A percentile compares a stretch with the other conserved stretches of the same genome.
Evolutionary conservation across 306 rosid species (phyloP).

Genomic region (Cucurbita maxima): DNA sequence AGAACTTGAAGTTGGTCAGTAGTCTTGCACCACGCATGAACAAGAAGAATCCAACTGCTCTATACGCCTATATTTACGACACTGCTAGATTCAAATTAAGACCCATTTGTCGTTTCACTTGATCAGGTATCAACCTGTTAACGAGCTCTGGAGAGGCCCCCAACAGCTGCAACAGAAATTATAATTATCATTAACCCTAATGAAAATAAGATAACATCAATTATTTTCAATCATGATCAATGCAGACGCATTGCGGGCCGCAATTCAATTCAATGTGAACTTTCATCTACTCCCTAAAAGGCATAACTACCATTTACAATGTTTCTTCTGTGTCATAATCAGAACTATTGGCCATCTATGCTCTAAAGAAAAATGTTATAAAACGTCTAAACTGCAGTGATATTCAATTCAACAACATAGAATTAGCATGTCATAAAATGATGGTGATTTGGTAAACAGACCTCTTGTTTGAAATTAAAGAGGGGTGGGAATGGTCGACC

Average conservation of each 20-base stretch:
- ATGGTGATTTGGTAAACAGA: constrained; percentile 18
- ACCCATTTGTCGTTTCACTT: constrained; percentile 73
- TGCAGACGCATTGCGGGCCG: not conserved
- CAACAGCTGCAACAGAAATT: constrained; percentile 34
- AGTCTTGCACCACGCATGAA: constrained; percentile 32
- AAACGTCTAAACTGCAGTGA: not conserved
- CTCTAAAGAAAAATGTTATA: not conserved
- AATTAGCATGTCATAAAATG: not conserved
- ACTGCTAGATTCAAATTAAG: constrained; percentile 39
- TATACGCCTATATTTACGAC: constrained; percentile 27
- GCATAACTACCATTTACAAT: not conserved
- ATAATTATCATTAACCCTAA: not conserved
- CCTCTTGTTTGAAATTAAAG: constrained; percentile 89
- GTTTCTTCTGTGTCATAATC: not conserved
- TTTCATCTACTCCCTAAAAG: not conserved
- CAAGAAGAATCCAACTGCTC: constrained; percentile 25
- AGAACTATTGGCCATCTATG: not conserved
- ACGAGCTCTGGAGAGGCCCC: constrained; percentile 77
- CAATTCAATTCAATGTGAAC: not conserved
- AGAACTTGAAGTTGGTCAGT: constrained; percentile 39
- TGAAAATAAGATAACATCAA: not conserved
- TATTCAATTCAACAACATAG: not conserved
- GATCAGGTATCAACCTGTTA: constrained; percentile 77
- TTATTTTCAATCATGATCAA: no score
- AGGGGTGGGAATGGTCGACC: constrained; percentile 75